phyloP scores from a whole-genome alignment of 2,329 filamentous ascomycete genomes.

The Laburnicola sp. region DNA sequence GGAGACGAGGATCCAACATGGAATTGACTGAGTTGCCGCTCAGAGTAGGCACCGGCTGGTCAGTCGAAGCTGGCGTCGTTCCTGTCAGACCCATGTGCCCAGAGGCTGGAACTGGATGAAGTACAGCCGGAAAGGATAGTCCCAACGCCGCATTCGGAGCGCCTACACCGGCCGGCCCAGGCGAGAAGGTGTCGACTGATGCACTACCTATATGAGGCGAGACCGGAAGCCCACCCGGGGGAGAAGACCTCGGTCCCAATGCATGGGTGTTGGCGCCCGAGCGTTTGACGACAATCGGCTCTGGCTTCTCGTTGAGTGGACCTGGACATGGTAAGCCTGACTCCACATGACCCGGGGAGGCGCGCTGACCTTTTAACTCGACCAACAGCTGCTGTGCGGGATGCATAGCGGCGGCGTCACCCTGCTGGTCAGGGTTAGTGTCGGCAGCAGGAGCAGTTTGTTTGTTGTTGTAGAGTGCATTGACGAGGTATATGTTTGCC shows the following conservation, averaged over 20 bases:
- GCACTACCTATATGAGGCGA: neutral
- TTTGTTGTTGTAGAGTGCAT: neutral
- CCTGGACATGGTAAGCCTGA: neutral
- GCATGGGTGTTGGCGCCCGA: neutral
- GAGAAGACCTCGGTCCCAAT: neutral
- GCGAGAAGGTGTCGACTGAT: neutral
- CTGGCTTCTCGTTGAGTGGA: neutral
- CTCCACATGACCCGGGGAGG: too few species aligned
- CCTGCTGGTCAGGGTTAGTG: neutral
- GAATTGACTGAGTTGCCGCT: neutral
- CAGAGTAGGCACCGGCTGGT: neutral
- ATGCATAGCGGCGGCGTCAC: neutral
- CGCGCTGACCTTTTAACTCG: neutral
- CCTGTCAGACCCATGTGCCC: neutral
- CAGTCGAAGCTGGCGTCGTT: too few species aligned
- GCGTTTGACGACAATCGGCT: neutral
- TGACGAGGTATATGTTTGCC: slow-evolving; percentile 3
- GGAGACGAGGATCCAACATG: neutral
- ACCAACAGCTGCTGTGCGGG: slow-evolving; percentile 2
- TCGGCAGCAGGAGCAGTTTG: neutral
- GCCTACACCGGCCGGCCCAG: neutral
- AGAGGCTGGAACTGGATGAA: neutral
- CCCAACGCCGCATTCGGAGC: neutral
- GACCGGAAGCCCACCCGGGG: neutral
- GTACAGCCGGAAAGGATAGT: neutral